A percentile compares a stretch with the other conserved stretches of the same genome.
Evolutionary conservation across 805 yeast species (phyloP).

Genomic region (Metschnikowia amazonensis): DNA sequence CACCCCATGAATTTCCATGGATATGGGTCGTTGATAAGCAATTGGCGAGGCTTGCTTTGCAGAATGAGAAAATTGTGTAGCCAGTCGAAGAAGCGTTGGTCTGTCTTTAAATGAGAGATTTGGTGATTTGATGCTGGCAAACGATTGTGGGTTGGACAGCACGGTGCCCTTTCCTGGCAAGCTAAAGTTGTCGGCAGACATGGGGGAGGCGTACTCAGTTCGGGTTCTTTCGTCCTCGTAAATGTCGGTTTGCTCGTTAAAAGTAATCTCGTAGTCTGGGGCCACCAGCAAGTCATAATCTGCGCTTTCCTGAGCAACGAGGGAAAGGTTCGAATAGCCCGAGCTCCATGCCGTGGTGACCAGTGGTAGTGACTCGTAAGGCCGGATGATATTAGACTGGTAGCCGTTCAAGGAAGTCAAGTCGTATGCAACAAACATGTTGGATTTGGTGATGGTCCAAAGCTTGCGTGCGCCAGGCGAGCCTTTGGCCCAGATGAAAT

Average conservation of each 20-base stretch:
- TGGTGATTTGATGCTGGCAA: background rate
- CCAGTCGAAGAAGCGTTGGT: slow-evolving; percentile 12
- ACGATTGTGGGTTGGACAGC: slow-evolving; percentile 2
- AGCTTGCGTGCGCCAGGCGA: slow-evolving; percentile 22
- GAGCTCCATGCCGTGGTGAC: slow-evolving; percentile 58
- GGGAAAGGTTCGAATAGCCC: slow-evolving; percentile 45
- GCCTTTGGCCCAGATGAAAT: slow-evolving; percentile 40
- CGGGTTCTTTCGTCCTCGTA: slow-evolving; percentile 5
- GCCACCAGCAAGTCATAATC: slow-evolving; percentile 33
- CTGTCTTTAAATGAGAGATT: slow-evolving; percentile 10
- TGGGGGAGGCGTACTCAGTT: background rate
- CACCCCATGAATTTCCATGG: slow-evolving; percentile 6
- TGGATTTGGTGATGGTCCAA: slow-evolving; percentile 41
- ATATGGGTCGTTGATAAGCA: slow-evolving; percentile 14
- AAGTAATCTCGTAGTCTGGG: background rate
- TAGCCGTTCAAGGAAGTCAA: slow-evolving; percentile 22
- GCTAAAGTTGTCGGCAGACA: slow-evolving; percentile 1
- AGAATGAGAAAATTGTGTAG: slow-evolving; percentile 10
- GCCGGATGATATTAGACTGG: slow-evolving; percentile 26
- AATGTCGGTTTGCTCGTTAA: background rate
- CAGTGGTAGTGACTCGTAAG: slow-evolving; percentile 49
- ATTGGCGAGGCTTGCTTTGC: slow-evolving; percentile 22
- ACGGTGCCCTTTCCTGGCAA: slow-evolving; percentile 3
- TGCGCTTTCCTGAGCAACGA: slow-evolving; percentile 47
- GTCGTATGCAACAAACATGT: slow-evolving; percentile 34